A percentile compares a stretch with the other conserved stretches of the same genome.
These are phyloP conservation scores for Domatiomyces globalis DNA, from an alignment of 2,329 filamentous ascomycete species.

Conservation along the genomic window DNA sequence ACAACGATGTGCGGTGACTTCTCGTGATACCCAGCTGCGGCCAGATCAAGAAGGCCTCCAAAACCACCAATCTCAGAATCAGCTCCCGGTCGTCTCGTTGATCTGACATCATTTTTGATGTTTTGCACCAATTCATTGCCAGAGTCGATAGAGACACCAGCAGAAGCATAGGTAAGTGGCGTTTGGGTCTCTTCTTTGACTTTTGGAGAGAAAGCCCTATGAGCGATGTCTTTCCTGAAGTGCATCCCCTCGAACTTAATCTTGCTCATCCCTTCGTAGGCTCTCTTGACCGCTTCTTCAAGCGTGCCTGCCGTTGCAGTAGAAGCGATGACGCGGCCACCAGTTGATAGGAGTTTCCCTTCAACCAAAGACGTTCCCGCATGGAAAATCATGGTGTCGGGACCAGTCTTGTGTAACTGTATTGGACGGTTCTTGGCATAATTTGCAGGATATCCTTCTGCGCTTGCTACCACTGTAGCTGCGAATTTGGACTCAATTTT, in stretches of 20 bases:
- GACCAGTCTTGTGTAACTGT: slow-evolving; percentile 38
- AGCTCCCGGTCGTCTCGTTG: slow-evolving; percentile 71
- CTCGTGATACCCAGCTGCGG: slow-evolving; percentile 60
- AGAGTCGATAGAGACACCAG: slow-evolving; percentile 86
- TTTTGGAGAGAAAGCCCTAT: slow-evolving; percentile 39
- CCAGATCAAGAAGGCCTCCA: slow-evolving; percentile 70
- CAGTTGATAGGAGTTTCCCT: slow-evolving; percentile 53
- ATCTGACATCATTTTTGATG: slow-evolving; percentile 80
- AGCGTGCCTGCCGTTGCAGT: slow-evolving; percentile 65
- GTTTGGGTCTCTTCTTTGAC: slow-evolving; percentile 6
- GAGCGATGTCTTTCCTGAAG: slow-evolving; percentile 82
- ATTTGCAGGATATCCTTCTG: slow-evolving; percentile 74
- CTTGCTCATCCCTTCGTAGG: slow-evolving; percentile 67
- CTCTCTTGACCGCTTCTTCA: slow-evolving; percentile 67
- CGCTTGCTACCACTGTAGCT: slow-evolving; percentile 85
- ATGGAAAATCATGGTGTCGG: slow-evolving; percentile 69
- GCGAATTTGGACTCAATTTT: slow-evolving; percentile 58
- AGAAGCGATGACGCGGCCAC: slow-evolving; percentile 87
- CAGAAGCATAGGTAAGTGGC: slow-evolving; percentile 72
- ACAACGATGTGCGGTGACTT: slow-evolving; percentile 72
- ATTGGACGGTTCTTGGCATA: slow-evolving; percentile 68
- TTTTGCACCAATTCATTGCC: slow-evolving; percentile 84
- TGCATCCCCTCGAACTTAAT: slow-evolving; percentile 84
- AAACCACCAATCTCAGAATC: slow-evolving; percentile 93
- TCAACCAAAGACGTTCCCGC: slow-evolving; percentile 58